These are phyloP conservation scores for Chytriomyces sp. DNA, from an alignment of 192 early-diverging fungal genomes.

Conservation along the genomic window DNA sequence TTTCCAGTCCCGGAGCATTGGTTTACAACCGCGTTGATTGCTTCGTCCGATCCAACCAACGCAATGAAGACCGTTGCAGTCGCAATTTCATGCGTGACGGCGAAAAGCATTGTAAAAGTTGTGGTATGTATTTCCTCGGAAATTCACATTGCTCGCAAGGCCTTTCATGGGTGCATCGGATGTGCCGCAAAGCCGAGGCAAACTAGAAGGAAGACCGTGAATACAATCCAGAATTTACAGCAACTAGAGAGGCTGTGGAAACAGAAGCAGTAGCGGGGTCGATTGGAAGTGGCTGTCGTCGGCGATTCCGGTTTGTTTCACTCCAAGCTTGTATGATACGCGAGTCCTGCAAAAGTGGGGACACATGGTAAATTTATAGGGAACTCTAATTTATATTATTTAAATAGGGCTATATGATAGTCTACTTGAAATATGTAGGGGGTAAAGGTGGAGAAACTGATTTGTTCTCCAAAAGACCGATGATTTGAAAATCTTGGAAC, in stretches of 20 bases:
- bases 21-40: constrained; percentile 6
- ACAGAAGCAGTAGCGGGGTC: too few relatives aligned
- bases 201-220: constrained; percentile 14
- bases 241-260: constrained; percentile 18
- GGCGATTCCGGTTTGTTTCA: not conserved
- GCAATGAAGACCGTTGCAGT: not conserved
- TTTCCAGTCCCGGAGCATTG: not conserved
- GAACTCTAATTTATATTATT: too few relatives aligned
- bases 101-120: not conserved
- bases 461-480: too few relatives aligned
- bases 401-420: too few relatives aligned
- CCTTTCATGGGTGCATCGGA: constrained; percentile 1
- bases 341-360: too few relatives aligned
- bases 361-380: too few relatives aligned
- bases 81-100: not conserved
- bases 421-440: too few relatives aligned
- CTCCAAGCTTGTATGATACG: not conserved
- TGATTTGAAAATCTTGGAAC: too few relatives aligned
- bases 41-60: not conserved
- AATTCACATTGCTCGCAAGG: not conserved
- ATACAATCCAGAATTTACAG: constrained; percentile 2
- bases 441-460: too few relatives aligned
- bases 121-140: constrained; percentile 7
- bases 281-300: not conserved
- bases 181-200: constrained; percentile 13